Evolutionary conservation across 257 asterid genomes (phyloP).

Genomic region (Solanum corneliomulleri): DNA sequence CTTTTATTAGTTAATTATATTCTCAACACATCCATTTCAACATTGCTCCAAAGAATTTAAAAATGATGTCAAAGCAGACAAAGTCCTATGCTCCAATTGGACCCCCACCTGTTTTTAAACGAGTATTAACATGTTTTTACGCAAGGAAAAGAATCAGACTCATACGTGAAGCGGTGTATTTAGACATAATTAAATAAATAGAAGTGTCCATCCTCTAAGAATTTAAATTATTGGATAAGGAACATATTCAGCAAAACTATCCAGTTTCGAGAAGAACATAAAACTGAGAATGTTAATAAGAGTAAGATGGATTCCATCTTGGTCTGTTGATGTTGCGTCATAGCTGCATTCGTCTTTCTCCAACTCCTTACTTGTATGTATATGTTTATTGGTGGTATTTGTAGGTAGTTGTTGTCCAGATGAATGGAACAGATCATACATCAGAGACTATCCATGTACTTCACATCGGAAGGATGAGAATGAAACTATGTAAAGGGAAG

Average conservation of each 20-base stretch:
- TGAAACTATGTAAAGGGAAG: constrained; percentile 73
- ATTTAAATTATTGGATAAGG: not conserved
- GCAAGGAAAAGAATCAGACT: not conserved
- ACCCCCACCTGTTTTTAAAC: not conserved
- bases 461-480: constrained; percentile 83
- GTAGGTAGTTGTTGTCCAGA: constrained; percentile 74
- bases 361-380: not conserved
- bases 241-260: not conserved
- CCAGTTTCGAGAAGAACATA: not conserved
- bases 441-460: constrained; percentile 64
- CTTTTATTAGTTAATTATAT: too few species aligned
- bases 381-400: not conserved
- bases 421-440: constrained; percentile 58
- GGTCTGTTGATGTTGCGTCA: not conserved
- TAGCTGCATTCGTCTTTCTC: not conserved
- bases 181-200: not conserved
- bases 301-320: not conserved
- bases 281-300: not conserved
- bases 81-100: not conserved
- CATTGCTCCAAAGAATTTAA: not conserved
- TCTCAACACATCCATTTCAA: not conserved
- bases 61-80: not conserved
- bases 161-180: not conserved
- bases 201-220: not conserved
- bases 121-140: not conserved